Evolutionary conservation across 2,329 filamentous ascomycete species (phyloP).

Genomic region (Chrysosporium keratinophilum): DNA sequence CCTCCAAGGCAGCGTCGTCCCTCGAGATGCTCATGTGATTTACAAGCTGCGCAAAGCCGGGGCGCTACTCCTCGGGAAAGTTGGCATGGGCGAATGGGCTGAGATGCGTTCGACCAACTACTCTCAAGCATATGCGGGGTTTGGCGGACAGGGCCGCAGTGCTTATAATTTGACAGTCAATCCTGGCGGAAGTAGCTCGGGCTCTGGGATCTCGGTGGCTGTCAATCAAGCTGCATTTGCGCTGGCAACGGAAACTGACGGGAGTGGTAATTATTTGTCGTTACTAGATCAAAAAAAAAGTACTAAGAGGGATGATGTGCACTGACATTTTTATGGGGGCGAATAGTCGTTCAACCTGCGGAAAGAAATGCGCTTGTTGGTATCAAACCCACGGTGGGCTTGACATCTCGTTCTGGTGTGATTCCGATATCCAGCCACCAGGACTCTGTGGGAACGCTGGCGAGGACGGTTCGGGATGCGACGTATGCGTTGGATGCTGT

Average conservation of each 20-base stretch:
- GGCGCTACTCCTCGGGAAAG: conserved; percentile 60
- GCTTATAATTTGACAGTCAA: conserved; percentile 61
- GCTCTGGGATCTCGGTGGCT: conserved; percentile 54
- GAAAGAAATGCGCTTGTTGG: conserved; percentile 59
- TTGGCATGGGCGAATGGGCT: conserved; percentile 63
- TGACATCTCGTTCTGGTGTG: conserved; percentile 56
- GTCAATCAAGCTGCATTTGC: conserved; percentile 54
- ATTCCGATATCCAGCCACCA: conserved; percentile 58
- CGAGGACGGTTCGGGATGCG: conserved; percentile 58
- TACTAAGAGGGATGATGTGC: conserved; percentile 2
- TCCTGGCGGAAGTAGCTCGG: conserved; percentile 59
- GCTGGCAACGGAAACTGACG: conserved; percentile 66
- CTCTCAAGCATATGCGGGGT: conserved; percentile 55
- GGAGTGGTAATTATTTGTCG: conserved; percentile 37
- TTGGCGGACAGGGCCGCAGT: conserved; percentile 54
- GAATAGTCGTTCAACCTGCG: conserved; percentile 56
- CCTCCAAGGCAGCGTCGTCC: conserved; percentile 54
- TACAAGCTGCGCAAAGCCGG: conserved; percentile 52
- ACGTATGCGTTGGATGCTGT: conserved; percentile 57
- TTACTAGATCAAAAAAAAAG: too few relatives aligned
- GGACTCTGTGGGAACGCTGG: conserved; percentile 59
- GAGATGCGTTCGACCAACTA: conserved; percentile 59
- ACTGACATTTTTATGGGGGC: conserved; percentile 2
- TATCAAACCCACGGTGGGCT: conserved; percentile 64
- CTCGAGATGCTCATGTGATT: conserved; percentile 58